These are phyloP conservation scores for Tricholoma hemisulphureum DNA, from an alignment of 768 basidiomycete genomes.

Conservation along the genomic window DNA sequence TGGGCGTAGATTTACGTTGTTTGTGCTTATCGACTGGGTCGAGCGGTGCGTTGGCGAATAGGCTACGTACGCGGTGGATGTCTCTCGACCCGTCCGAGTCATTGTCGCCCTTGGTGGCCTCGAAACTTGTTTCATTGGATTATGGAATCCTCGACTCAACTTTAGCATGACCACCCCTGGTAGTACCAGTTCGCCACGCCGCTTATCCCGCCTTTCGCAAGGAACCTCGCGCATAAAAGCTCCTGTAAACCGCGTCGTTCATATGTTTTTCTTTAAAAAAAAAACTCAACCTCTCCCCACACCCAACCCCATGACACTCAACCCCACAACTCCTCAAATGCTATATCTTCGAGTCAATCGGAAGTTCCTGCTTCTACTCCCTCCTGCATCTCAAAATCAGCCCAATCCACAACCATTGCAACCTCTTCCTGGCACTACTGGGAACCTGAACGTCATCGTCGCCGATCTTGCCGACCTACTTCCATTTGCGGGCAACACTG, in stretches of 20 bases:
- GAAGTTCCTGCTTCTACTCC: background rate
- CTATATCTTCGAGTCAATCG: background rate
- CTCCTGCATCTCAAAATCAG: background rate
- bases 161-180: too few relatives aligned
- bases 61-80: constrained; percentile 16
- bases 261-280: background rate
- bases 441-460: background rate
- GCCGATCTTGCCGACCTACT: background rate
- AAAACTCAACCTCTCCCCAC: background rate
- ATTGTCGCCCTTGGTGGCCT: too few relatives aligned
- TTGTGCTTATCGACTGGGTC: constrained; percentile 19
- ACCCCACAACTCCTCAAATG: background rate
- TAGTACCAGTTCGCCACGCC: background rate
- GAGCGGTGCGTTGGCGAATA: constrained; percentile 21
- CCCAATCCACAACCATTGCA: too few relatives aligned
- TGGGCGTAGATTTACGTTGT: constrained; percentile 18
- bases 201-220: background rate
- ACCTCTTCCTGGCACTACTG: background rate
- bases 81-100: constrained; percentile 10
- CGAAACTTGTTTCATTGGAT: too few relatives aligned
- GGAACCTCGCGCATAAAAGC: background rate
- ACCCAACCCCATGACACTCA: too few relatives aligned
- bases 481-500: constrained; percentile 11
- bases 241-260: background rate
- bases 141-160: too few relatives aligned